Evolutionary conservation across 345 rosid genomes (phyloP), one percentile per base, ranked within the genome.

Genomic region (Cardamine resedifolia): DNA sequence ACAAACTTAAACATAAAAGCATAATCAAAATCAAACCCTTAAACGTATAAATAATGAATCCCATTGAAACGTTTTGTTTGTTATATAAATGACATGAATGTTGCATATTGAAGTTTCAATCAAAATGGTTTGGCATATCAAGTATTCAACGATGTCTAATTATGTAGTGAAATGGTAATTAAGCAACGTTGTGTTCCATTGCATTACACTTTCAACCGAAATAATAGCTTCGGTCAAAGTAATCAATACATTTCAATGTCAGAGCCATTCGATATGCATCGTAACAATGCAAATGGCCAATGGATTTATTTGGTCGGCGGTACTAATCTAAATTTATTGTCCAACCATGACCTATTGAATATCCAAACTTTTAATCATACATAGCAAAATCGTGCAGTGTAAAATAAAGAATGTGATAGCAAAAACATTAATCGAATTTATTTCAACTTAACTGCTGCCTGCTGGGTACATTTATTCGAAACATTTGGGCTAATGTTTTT

Each of bases 231-330:
- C 34, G 10, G 62, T 56, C 9, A 47, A 30, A 19, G 65, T 51
- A 59, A 18, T 24, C 49, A 20, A 66, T 34, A 48, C 66, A 59
- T 30, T 50, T 60, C 47, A 75, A 33, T 66, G 59, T 14, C 44
- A 19, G 24, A 47, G 51, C 11, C 44, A 8, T 45, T 56, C 44
- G 16, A 47, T 45, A 15, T 21, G 51, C 7, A 58, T 4, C 34
- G 62, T n/a, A 20, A 51, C 57, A 51, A 59, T 38, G 52, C 43
- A 58, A 66, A 50, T 59, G 68, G 38, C 38, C 47, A 21, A n/a
- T 30, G 19, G 4, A 59, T 59, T 39, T 67, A 9, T 30, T 7
- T 67, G 68, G 73, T 68, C 68, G 68, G 78, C 23, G 5, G 56
- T 50, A 34, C 38, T 48, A 33, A 24, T 56, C 66, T 36, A 56